These are phyloP conservation scores for Capronia coronata DNA, from an alignment of 2,329 filamentous ascomycete genomes.

Conservation along the genomic window DNA sequence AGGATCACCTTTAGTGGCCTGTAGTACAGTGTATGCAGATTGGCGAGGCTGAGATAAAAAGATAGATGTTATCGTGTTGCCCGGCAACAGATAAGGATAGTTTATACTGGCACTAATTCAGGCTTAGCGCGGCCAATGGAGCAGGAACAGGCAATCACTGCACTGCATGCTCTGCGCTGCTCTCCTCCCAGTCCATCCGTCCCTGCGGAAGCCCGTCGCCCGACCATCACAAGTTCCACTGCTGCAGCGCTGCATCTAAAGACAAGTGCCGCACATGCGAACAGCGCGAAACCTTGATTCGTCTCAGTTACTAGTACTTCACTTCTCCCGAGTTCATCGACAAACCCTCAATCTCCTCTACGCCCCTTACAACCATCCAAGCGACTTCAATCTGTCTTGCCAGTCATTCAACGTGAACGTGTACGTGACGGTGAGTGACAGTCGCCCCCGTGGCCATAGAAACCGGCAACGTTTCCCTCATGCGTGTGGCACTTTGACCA, in stretches of 20 bases:
- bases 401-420: not conserved
- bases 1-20: too few relatives aligned
- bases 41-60: not conserved
- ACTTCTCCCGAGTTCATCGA: not conserved
- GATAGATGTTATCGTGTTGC: not conserved
- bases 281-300: not conserved
- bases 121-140: not conserved
- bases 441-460: conserved; percentile 10
- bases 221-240: not conserved
- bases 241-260: not conserved
- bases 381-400: not conserved
- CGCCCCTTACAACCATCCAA: not conserved
- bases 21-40: too few relatives aligned
- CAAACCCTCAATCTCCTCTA: too few relatives aligned
- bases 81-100: not conserved
- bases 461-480: conserved; percentile 5
- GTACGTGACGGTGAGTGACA: conserved; percentile 6
- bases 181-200: too few relatives aligned
- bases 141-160: too few relatives aligned
- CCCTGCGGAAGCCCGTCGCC: too few relatives aligned
- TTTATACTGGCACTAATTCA: not conserved
- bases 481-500: conserved; percentile 19
- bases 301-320: not conserved
- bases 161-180: too few relatives aligned
- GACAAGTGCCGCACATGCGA: not conserved